These are phyloP conservation scores for Sarocladiaceae sp. DNA, from an alignment of 2,329 filamentous ascomycete species.

Conservation along the genomic window DNA sequence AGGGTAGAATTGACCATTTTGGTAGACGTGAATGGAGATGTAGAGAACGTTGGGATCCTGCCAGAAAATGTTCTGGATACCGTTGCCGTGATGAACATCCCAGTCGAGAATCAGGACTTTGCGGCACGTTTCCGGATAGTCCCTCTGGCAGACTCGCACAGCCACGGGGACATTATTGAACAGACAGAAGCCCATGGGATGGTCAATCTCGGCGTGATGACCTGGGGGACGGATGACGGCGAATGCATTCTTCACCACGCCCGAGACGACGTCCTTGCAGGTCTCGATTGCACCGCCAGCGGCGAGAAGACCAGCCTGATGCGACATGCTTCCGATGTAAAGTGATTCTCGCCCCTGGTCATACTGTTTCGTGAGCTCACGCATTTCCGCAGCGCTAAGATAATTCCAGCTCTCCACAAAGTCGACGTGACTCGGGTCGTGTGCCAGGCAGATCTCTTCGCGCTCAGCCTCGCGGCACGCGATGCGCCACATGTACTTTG, in stretches of 20 bases:
- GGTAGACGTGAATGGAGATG: conserved; percentile 87
- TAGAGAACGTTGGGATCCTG: conserved; percentile 91
- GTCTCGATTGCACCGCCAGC: conserved; percentile 94
- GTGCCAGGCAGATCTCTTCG: conserved; percentile 74
- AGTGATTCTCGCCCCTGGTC: conserved; percentile 67
- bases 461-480: conserved; percentile 68
- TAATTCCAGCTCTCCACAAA: conserved; percentile 61
- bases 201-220: conserved; percentile 84
- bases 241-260: conserved; percentile 86
- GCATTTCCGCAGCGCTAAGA: conserved; percentile 58
- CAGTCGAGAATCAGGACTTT: conserved; percentile 94
- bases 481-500: conserved; percentile 68
- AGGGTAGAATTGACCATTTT: conserved; percentile 80
- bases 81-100: conserved; percentile 80
- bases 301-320: conserved; percentile 73
- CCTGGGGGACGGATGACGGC: conserved; percentile 92
- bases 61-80: conserved; percentile 94
- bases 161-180: conserved; percentile 98
- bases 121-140: conserved; percentile 73
- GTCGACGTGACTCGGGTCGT: conserved; percentile 68
- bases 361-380: conserved; percentile 54
- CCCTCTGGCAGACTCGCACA: conserved; percentile 75
- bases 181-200: conserved; percentile 89
- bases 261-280: conserved; percentile 79
- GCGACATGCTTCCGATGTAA: conserved; percentile 78